Evolutionary conservation across 805 yeast genomes (phyloP), one percentile per base, ranked within the genome.

Genomic region (Lachancea nothofagi): DNA sequence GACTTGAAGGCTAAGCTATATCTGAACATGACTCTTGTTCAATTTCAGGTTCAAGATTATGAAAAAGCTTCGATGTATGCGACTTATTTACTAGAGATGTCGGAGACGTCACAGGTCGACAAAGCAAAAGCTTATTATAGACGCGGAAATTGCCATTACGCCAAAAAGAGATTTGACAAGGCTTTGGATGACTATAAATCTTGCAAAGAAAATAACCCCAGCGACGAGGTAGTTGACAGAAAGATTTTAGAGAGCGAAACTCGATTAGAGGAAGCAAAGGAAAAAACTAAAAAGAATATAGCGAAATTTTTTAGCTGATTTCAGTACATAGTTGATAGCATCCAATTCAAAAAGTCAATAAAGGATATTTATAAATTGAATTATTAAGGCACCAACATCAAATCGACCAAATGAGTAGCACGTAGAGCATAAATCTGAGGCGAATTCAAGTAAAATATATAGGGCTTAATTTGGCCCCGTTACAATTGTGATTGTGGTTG

Each of bases 61-160:
- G 57, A 61, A n/a, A 67, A 63, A 32, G 65, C 80, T 2, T 66
- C 73, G 7, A 75, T 72, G 42, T 83, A 75, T 54, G 67, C 80
- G 13, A 65, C 71, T 0, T 82, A 64, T 50, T 51, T 82, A 15
- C 52, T 83, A 18, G 89, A 80, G 29, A 60, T 72, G 61, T 69
- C 65, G 1, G 53, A 55, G 23, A 53, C 62, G 1, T 43, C 55
- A 0, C 51, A 55, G 0, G 39, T 61, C 2, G 84, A 79, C 31
- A 58, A 54, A 50, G 82, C 83, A 1, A 80, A 80, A 53, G 80
- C 78, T 1, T 61, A 64, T 42, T 80, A 68, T 51, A 70, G 87
- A 61, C 69, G 70, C 46, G 85, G 80, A 0, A 62, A 59, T 18
- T 66, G 76, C 40, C 65, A 66, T 26, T 45, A 61, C 1, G 69